Percentiles rank a stretch among this genome's conserved stretches.
phyloP scores from a whole-genome alignment of 192 early-diverging fungal species.

The Funneliformis geosporum region DNA sequence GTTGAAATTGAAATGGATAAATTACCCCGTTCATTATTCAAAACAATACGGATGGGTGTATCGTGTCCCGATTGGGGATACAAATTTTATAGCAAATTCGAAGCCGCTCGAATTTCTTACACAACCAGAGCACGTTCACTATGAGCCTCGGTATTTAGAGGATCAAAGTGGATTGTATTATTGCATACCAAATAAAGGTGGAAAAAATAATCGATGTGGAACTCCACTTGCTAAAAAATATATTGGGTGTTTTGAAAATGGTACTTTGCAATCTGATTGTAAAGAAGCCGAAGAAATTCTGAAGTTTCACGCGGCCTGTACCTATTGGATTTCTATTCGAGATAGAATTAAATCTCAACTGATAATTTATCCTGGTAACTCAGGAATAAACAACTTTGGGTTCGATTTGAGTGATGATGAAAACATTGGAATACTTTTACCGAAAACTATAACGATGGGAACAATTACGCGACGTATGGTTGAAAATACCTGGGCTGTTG shows the following conservation, averaged over 20 bases:
- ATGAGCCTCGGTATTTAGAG: conserved; percentile 44
- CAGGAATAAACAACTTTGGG: conserved; percentile 43
- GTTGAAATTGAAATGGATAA: conserved; percentile 82
- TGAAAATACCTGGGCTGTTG: conserved; percentile 94
- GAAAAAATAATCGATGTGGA: conserved; percentile 75
- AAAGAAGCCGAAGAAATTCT: conserved; percentile 71
- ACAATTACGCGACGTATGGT: conserved; percentile 90
- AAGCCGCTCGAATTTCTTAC: background rate
- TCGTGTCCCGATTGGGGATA: conserved; percentile 55
- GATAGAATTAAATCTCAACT: conserved; percentile 49
- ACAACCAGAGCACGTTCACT: conserved; percentile 44
- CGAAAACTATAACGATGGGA: conserved; percentile 89
- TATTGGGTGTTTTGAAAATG: conserved; percentile 77
- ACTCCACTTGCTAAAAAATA: conserved; percentile 86
- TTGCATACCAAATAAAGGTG: conserved; percentile 84
- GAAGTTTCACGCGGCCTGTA: conserved; percentile 70
- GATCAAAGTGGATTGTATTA: conserved; percentile 53
- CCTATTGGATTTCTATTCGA: conserved; percentile 89
- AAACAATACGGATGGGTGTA: conserved; percentile 82
- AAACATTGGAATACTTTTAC: conserved; percentile 77
- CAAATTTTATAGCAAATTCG: background rate
- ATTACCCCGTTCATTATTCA: conserved; percentile 76
- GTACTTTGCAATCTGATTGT: conserved; percentile 69
- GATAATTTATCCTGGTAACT: conserved; percentile 25
- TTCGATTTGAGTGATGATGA: conserved; percentile 25